Evolutionary conservation across 2,329 filamentous ascomycete species (phyloP).

Genomic region (Aspergillus fijiensis): DNA sequence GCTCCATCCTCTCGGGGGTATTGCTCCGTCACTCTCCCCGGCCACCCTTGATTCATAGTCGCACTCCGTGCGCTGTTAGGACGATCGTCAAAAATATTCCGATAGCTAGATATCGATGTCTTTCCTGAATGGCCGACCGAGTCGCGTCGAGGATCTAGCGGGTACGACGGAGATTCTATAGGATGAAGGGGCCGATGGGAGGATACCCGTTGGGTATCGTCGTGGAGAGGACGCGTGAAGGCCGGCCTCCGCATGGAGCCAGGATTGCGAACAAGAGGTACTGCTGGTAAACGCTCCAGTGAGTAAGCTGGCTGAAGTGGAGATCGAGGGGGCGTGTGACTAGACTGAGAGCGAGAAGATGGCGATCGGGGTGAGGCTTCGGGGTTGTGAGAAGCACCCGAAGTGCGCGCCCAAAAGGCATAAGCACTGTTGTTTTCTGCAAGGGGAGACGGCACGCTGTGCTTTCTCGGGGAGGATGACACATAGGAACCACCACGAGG

Average conservation of each 20-base stretch:
- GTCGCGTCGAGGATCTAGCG: constrained; percentile 33
- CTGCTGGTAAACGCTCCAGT: constrained; percentile 32
- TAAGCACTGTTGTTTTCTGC: constrained; percentile 41
- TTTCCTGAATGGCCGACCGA: constrained; percentile 22
- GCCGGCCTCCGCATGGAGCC: constrained; percentile 39
- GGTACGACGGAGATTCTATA: constrained; percentile 32
- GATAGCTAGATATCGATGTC: constrained; percentile 26
- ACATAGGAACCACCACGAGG: constrained; percentile 17
- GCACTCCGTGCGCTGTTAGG: constrained; percentile 14
- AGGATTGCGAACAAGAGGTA: constrained; percentile 37
- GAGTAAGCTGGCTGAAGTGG: constrained; percentile 33
- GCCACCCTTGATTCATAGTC: constrained; percentile 15
- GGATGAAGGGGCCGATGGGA: constrained; percentile 36
- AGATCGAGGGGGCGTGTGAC: constrained; percentile 34
- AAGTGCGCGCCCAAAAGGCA: constrained; percentile 49
- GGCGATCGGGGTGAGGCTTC: constrained; percentile 18
- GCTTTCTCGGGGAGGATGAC: constrained; percentile 16
- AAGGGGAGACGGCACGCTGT: constrained; percentile 34
- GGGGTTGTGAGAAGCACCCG: constrained; percentile 34
- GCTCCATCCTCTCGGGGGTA: constrained; percentile 23
- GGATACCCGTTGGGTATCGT: constrained; percentile 50
- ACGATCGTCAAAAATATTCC: constrained; percentile 21
- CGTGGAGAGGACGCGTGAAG: constrained; percentile 44
- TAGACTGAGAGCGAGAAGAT: constrained; percentile 7
- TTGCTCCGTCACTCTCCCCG: constrained; percentile 19